phyloP scores from a whole-genome alignment of 2,329 filamentous ascomycete genomes.

The Penicillium sp. region DNA sequence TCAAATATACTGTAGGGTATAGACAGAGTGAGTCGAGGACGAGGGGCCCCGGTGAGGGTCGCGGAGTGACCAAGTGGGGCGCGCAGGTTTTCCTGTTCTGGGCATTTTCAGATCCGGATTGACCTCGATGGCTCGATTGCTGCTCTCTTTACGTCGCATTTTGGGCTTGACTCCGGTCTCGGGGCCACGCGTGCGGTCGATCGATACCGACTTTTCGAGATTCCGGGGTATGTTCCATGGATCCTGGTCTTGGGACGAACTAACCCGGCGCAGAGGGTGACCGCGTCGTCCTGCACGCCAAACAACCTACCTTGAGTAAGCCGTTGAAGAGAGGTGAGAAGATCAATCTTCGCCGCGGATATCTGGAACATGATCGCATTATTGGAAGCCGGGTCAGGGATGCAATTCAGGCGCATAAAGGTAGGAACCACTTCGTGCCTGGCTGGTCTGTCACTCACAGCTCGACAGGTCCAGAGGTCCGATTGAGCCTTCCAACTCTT shows the following conservation, averaged over 20 bases:
- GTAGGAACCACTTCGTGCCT: constrained; percentile 19
- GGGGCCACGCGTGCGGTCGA: constrained; percentile 23
- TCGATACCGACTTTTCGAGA: constrained; percentile 36
- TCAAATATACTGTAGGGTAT: neutral
- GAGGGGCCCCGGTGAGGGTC: constrained; percentile 10
- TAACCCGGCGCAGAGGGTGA: constrained; percentile 39
- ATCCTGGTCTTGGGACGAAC: constrained; percentile 7
- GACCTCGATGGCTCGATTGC: constrained; percentile 32
- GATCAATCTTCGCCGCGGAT: constrained; percentile 33
- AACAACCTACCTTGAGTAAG: constrained; percentile 38
- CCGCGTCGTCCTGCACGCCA: constrained; percentile 37
- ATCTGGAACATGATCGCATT: constrained; percentile 49
- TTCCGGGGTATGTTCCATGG: constrained; percentile 30
- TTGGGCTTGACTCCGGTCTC: constrained; percentile 23
- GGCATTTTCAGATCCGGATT: constrained; percentile 2
- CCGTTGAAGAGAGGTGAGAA: constrained; percentile 37
- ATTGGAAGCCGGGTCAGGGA: constrained; percentile 60
- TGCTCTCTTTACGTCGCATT: constrained; percentile 29
- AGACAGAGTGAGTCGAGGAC: neutral
- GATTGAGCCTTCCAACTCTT: constrained; percentile 60
- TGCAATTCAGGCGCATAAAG: constrained; percentile 51
- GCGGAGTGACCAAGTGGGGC: too few relatives aligned
- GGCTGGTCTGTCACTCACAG: constrained; percentile 2
- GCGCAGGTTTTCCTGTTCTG: constrained; percentile 6
- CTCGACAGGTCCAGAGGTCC: constrained; percentile 43